Percentiles rank a stretch among this genome's conserved stretches.
phyloP scores from a whole-genome alignment of 108 stramenopile species.

The Aurantiochytrium sp. region DNA sequence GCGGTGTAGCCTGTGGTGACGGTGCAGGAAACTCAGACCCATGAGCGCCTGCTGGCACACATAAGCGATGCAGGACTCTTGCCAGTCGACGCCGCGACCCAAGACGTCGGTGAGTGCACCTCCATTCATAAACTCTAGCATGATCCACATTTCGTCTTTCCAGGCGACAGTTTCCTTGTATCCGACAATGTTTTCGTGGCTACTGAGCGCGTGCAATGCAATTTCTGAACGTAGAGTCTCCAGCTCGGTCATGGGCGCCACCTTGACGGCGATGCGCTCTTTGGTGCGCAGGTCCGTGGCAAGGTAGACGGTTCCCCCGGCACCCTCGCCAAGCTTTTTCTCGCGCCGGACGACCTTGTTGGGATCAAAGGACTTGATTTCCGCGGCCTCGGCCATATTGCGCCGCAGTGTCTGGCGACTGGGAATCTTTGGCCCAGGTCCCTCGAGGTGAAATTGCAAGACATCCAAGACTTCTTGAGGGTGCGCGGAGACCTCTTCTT shows the following conservation, averaged over 20 bases:
- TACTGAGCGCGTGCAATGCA: conserved; percentile 50
- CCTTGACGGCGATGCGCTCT: conserved; percentile 45
- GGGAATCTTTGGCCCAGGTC: conserved; percentile 36
- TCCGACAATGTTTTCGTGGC: conserved; percentile 52
- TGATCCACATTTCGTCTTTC: conserved; percentile 46
- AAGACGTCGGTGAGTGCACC: conserved; percentile 44
- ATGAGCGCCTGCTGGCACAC: conserved; percentile 41
- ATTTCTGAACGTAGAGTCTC: conserved; percentile 53
- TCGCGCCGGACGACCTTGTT: conserved; percentile 39
- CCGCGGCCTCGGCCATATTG: conserved; percentile 21
- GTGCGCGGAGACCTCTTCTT: conserved; percentile 50
- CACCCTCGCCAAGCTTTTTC: conserved; percentile 56
- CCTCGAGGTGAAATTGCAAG: conserved; percentile 56
- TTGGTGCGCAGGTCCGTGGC: conserved; percentile 40
- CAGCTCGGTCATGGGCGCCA: conserved; percentile 47
- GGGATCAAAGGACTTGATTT: conserved; percentile 44
- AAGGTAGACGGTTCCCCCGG: conserved; percentile 47
- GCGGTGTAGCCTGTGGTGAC: conserved; percentile 50
- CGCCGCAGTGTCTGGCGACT: background rate
- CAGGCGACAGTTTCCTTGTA: conserved; percentile 48
- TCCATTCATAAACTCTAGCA: conserved; percentile 53
- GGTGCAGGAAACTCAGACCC: conserved; percentile 55
- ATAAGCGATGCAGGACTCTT: conserved; percentile 51
- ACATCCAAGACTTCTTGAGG: conserved; percentile 58
- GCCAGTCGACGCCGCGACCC: conserved; percentile 43